Base-by-base conservation (phyloP, 2,329 filamentous ascomycete species). In the Pezicula rhizophila region DNA sequence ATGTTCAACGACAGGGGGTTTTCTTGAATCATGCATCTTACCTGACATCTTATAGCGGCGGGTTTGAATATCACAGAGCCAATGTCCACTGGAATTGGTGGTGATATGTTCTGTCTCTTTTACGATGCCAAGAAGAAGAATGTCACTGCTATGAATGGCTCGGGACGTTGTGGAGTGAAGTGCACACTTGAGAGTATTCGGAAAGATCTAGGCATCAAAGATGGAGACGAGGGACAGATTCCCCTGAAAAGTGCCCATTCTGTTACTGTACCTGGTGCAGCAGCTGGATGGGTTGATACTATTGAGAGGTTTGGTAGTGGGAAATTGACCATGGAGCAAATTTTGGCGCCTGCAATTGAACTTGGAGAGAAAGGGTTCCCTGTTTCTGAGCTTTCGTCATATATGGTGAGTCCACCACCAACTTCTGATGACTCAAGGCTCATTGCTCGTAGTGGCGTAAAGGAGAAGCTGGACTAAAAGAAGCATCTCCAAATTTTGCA, bases 81-180 rank as follows among this genome's bases (percentile, higher is more conserved):
- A 7, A 83, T 84, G 51, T 93, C 87, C 5, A 97, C 93, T 1
- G 93, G 93, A 37, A 96, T 99, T 52, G 93, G 93, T 49, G 93
- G 93, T 54, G 93, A 99, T 70, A 90, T 96, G 83, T 99, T 97
- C 71, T 91, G 91, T 67, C 80, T 97, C 33, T 96, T 82, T 75
- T 97, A 92, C 72, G 80, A 95, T 64, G 89, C 89, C 38, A 79
- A 85, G 58, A 88, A 84, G 0, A 86, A 87, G 63, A 86, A 87
- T 54, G 85, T 97, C 8, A 85, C 83, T 47, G 88, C 90, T 8
- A 73, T 97, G 67, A 99, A 99, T 67, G 93, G 91, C 17, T 96
- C 91, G 1, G 93, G 93, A n/a, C 83, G 93, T 25, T 81, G 89
- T 3, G 83, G 87, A 4, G 75, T 70, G 45, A 81, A 84, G 34